These are phyloP conservation scores for Pezicula rhizophila DNA, from an alignment of 2,329 filamentous ascomycete species.

Conservation along the genomic window DNA sequence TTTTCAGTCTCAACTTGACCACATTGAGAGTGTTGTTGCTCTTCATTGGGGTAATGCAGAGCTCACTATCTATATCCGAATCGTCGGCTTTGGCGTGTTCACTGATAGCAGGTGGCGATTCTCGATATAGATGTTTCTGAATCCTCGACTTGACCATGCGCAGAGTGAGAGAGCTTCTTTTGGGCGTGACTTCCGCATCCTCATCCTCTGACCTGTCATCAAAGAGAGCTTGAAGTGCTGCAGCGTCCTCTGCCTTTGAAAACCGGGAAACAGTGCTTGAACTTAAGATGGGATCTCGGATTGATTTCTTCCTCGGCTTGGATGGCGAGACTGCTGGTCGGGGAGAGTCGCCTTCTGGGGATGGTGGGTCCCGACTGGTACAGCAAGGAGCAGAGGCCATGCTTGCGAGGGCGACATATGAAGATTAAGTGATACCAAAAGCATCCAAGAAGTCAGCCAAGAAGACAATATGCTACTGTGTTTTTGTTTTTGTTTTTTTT, in stretches of 20 bases:
- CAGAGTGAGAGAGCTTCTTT: background rate
- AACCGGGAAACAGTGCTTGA: conserved; percentile 11
- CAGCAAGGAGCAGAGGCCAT: conserved; percentile 16
- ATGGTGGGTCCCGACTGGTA: conserved; percentile 21
- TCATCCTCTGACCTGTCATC: conserved; percentile 8
- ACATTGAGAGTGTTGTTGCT: conserved; percentile 35
- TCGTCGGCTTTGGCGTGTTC: conserved; percentile 10
- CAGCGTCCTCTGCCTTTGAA: conserved; percentile 14
- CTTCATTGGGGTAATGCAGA: conserved; percentile 34
- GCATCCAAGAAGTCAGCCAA: no score
- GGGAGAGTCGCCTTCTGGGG: conserved; percentile 21
- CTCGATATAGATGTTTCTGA: no score
- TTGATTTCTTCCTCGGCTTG: conserved; percentile 1
- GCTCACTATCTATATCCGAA: conserved; percentile 31
- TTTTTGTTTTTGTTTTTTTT: no score
- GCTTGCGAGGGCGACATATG: no score
- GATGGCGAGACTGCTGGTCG: conserved; percentile 12
- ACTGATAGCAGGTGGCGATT: no score
- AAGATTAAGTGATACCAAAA: no score
- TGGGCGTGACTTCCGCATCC: conserved; percentile 1
- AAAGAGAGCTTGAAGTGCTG: conserved; percentile 22
- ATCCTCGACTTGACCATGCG: conserved; percentile 4
- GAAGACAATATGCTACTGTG: no score
- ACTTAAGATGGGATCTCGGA: conserved; percentile 2
- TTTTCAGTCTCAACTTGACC: conserved; percentile 37